Evolutionary conservation across 2,329 filamentous ascomycete species (phyloP), one percentile per base, ranked within the genome.

Genomic region (Hirsutella minnesotensis): DNA sequence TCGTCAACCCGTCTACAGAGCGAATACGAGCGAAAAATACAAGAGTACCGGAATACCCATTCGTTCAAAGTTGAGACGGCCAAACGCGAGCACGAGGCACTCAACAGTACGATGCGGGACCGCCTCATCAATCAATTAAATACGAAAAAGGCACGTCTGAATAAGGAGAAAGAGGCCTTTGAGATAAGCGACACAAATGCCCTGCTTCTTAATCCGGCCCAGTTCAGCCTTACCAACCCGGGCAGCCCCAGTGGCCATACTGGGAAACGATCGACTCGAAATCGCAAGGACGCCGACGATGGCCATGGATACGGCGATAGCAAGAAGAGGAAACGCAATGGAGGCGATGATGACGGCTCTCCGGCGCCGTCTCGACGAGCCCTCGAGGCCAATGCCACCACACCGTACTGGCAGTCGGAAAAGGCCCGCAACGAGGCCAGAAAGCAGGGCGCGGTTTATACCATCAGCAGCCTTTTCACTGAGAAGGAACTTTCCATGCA

Each of bases 391-490:
- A 70, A 70, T 43, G 73, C 66, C 51, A 77, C 71, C 24, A 82
- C 78, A 2, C 68, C 77, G 7, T 62, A 81, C 20, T 81, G 77
- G 77, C 73, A 77, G 53, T 74, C 68, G 40, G 78, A 81, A 50
- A 73, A 75, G 54, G 63, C 77, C 41, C 66, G 70, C 49, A 62
- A 65, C 44, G 63, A 67, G 43, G 64, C 72, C 44, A 73, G 74
- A 55, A 71, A 77, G 52, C 70, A 74, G 18, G 77, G 75, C 9
- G 71, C 76, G 0, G 62, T 78, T 2, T 81, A 80, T 56, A 81
- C 74, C 55, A 74, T 83, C 46, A 78, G 83, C 52, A 82, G 82
- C 63, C 70, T 83, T 31, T 83, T 83, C 40, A 83, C 79, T 0
- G 79, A 83, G 51, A 82, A 80, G 59, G 79, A 83, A 61, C 67